Evolutionary conservation across 306 rosid genomes (phyloP).

Genomic region (Cicer judaicum): DNA sequence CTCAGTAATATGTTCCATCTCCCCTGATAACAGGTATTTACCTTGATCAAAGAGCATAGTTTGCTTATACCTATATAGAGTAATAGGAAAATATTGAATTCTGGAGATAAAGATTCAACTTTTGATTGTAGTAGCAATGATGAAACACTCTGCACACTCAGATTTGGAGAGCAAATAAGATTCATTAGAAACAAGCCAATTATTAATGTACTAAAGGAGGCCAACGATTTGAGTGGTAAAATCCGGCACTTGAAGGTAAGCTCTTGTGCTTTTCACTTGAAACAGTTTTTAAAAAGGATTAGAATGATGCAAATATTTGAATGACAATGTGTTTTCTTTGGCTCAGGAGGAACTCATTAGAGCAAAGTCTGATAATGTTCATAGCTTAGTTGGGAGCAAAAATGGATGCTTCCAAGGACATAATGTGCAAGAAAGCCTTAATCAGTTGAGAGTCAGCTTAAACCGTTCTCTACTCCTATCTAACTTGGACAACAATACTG

Average conservation of each 20-base stretch:
- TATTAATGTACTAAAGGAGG: constrained; percentile 77
- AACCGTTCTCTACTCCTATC: constrained; percentile 83
- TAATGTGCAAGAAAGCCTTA: constrained; percentile 79
- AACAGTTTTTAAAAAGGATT: constrained; percentile 39
- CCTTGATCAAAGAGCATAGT: constrained; percentile 17
- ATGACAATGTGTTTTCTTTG: constrained; percentile 25
- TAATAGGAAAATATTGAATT: constrained; percentile 3
- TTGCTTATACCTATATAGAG: constrained; percentile 17
- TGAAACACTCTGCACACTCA: constrained; percentile 72
- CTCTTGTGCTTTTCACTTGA: constrained; percentile 18
- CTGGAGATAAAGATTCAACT: constrained; percentile 35
- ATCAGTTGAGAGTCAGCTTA: constrained; percentile 79
- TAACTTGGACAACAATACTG: constrained; percentile 58
- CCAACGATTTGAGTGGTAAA: constrained; percentile 77
- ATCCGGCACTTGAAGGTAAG: constrained; percentile 88
- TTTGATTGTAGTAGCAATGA: constrained; percentile 64
- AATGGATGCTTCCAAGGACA: constrained; percentile 71
- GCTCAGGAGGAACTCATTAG: constrained; percentile 88
- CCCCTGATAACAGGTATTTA: constrained; percentile 69
- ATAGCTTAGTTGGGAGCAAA: constrained; percentile 47
- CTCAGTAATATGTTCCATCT: constrained; percentile 78
- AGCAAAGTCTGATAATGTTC: constrained; percentile 62
- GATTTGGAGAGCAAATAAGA: constrained; percentile 78
- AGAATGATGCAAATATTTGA: constrained; percentile 33
- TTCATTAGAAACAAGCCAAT: constrained; percentile 76